Evolutionary conservation across 176 grass and related monocot species (phyloP), one percentile per base, ranked within the genome.

Genomic region (Phoenix roebelenii): DNA sequence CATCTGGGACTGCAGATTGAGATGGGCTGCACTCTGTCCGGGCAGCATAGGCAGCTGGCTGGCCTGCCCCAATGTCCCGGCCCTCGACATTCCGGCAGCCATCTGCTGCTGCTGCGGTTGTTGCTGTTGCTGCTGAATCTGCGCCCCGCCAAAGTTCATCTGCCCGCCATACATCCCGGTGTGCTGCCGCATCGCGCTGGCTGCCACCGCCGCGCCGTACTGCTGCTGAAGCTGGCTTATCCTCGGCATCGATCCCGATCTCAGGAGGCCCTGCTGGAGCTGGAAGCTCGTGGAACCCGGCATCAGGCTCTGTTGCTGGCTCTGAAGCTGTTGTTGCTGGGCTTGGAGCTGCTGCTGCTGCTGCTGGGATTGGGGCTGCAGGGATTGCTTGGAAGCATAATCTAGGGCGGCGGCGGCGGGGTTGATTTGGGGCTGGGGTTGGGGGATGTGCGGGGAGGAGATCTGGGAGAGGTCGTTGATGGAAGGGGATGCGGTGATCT

Each of bases 131-230:
- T 67, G 65, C 52, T 68, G 65, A 18, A 89, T 58, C 52, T 80
- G 77, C 7, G 82, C 67, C 7, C 82, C 85, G n/a, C 79, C 85
- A 61, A 99, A 93, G 67, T 61, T 93, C 85, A 99, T 83, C 76
- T 99, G 88, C 3, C 60, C 79, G 7, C 69, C 57, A 55, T 93
- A 99, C 63, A 99, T 80, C 79, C 92, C 89, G 15, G 70, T 4
- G 23, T 73, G 70, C 25, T 73, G 70, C 15, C 70, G 59, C 70
- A 73, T 55, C 18, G 28, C 51, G 25, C 59, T 39, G 22, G 74
- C 67, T 4, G 83, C 78, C 25, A 79, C 68, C 1, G 86, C 72
- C 18, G 78, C 65, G 5, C 81, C 76, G 50, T 80, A 79, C 61
- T 90, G 87, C 57, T 80, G 82, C 59, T 63, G 70, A 7, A 63